Base-by-base conservation (phyloP, 208 protist genomes). In the Trypanosoma theileri region DNA sequence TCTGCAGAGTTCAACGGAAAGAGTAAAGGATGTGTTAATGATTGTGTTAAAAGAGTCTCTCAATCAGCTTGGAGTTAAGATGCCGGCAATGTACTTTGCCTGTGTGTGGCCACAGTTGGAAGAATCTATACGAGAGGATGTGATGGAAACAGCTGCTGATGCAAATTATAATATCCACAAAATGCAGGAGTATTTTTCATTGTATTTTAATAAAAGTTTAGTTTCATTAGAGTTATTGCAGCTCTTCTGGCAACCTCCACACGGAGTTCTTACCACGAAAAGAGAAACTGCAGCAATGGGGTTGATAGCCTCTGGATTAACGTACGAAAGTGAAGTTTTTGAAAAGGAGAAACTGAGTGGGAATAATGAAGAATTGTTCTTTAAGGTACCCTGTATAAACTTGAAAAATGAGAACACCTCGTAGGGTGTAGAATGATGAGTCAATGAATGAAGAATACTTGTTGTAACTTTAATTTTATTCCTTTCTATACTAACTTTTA, bases 191-290 rank as follows among this genome's bases (percentile, higher is more conserved):
- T 31, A n/a, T 61, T 58, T 71, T 53, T 46, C 22, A 13, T 14
- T 46, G 19, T 71, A 58, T 42, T 54, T 71, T 46, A 48, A 21
- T 26, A 55, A 63, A 19, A 56, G 56, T 10, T 55, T 17, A 63
- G 28, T 64, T 11, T 57, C 66, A 12, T 16, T 64, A 19, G 44
- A 1, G 31, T 45, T 71, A 3, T 41, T 71, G 46, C 66, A 58
- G 21, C 17, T 71, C 6, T 63, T 71, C 31, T 71, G 66, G 66
- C 56, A 26, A 17, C 26, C 66, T 4, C 66, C 66, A 21, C 63
- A 64, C 24, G 48, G 16, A 21, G 44, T 58, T 19, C 57, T 71
- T 50, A 56, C 66, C 4, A 45, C n/a, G 9, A 21, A 63, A 13
- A 31, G 56, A 50, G n/a, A 24, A 19, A 50, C 4, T 57, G 66